These are phyloP conservation scores for Cordyceps cicadae DNA, from an alignment of 2,329 filamentous ascomycete species.

Conservation along the genomic window DNA sequence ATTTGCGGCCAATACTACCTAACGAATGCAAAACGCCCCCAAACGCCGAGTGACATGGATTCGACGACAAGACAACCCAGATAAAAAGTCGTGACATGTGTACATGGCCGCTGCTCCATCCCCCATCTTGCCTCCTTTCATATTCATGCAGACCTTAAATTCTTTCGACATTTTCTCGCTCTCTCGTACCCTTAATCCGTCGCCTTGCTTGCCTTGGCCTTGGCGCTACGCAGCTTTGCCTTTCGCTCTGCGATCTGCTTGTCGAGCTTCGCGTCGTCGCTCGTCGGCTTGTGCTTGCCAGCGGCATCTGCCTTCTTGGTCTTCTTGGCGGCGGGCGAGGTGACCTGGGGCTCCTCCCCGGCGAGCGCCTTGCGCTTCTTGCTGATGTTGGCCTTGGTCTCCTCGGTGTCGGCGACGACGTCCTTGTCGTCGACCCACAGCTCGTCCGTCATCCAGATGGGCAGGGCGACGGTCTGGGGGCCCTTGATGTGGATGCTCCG, in stretches of 20 bases:
- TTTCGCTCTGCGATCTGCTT: constrained; percentile 54
- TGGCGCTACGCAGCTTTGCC: constrained; percentile 49
- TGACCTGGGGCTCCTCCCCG: constrained; percentile 18
- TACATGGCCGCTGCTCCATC: background rate
- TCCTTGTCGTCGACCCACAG: constrained; percentile 76
- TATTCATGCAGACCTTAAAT: background rate
- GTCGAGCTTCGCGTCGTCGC: constrained; percentile 45
- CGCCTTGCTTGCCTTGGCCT: constrained; percentile 46
- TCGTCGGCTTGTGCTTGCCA: constrained; percentile 31
- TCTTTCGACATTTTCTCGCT: background rate
- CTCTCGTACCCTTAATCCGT: constrained; percentile 24
- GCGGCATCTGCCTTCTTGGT: constrained; percentile 17
- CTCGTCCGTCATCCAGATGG: constrained; percentile 91
- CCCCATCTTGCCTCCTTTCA: background rate
- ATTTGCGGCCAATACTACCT: background rate
- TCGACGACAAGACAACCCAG: background rate
- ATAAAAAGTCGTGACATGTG: constrained; percentile 9
- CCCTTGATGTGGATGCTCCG: constrained; percentile 85
- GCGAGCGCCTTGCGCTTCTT: constrained; percentile 55
- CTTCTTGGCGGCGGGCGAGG: constrained; percentile 28
- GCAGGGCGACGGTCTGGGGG: constrained; percentile 75
- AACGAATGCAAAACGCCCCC: constrained; percentile 2
- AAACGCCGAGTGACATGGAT: constrained; percentile 7
- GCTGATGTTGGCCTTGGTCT: constrained; percentile 50
- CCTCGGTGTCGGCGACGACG: constrained; percentile 55